These are phyloP conservation scores for Kluyveromyces siamensis DNA, from an alignment of 805 yeast species.

Conservation along the genomic window DNA sequence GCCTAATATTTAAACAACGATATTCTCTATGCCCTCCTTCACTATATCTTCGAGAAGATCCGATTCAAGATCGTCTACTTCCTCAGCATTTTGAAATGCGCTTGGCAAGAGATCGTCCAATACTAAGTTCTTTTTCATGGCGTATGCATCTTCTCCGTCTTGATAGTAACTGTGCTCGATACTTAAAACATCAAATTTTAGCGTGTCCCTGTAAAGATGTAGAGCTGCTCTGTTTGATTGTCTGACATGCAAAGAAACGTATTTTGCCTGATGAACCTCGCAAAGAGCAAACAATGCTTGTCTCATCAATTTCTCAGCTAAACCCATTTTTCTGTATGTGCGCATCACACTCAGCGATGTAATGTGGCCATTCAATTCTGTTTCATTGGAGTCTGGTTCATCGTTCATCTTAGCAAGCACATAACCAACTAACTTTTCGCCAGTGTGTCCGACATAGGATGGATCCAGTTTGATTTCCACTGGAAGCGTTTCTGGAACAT, in stretches of 20 bases:
- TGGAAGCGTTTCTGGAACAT: constrained; percentile 10
- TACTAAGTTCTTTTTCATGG: constrained; percentile 69
- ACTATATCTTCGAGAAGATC: constrained; percentile 35
- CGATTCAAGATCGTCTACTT: constrained; percentile 46
- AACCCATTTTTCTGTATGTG: constrained; percentile 88
- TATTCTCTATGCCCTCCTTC: constrained; percentile 14
- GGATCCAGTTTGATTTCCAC: constrained; percentile 43
- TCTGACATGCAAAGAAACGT: constrained; percentile 88
- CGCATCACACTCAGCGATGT: constrained; percentile 93
- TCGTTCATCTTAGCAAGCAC: constrained; percentile 96
- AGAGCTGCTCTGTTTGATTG: constrained; percentile 90
- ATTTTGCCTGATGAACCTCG: constrained; percentile 72
- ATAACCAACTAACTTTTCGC: constrained; percentile 89
- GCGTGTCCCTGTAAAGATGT: constrained; percentile 79
- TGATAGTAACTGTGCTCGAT: constrained; percentile 88
- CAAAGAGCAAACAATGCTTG: constrained; percentile 71
- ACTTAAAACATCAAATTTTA: constrained; percentile 70
- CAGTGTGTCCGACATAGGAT: constrained; percentile 47
- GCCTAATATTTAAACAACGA: constrained; percentile 8
- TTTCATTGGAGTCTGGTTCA: constrained; percentile 68
- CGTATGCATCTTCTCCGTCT: constrained; percentile 96
- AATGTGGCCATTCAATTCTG: constrained; percentile 84
- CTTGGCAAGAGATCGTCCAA: constrained; percentile 56
- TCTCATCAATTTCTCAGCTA: constrained; percentile 86
- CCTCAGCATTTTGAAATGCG: constrained; percentile 38